Evolutionary conservation across 108 stramenopile species (phyloP).

Genomic region (Skeletonema marinoi): DNA sequence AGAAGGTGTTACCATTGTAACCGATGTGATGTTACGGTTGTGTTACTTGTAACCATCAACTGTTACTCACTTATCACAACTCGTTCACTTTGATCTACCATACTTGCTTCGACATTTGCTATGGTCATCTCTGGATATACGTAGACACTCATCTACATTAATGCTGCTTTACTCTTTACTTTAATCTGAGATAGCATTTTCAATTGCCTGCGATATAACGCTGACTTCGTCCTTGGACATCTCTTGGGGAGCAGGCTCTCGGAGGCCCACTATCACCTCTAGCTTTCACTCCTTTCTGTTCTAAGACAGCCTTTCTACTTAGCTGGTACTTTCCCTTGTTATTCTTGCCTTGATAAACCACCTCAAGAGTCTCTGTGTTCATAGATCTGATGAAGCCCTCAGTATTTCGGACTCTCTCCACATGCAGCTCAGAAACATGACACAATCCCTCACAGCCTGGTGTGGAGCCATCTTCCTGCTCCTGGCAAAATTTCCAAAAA

Average conservation of each 20-base stretch:
- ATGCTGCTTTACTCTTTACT: not conserved
- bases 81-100: too few relatives aligned
- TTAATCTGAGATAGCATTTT: constrained; percentile 49
- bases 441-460: constrained; percentile 83
- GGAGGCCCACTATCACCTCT: constrained; percentile 24
- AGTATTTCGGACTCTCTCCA: constrained; percentile 77
- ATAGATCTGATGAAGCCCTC: constrained; percentile 75
- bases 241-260: constrained; percentile 4
- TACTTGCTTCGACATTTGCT: too few relatives aligned
- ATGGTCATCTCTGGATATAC: too few relatives aligned
- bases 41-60: too few relatives aligned
- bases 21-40: too few relatives aligned
- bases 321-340: constrained; percentile 72
- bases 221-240: constrained; percentile 77
- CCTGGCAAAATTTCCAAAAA: constrained; percentile 85
- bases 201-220: constrained; percentile 78
- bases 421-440: constrained; percentile 84
- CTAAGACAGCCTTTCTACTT: constrained; percentile 72
- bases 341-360: constrained; percentile 71
- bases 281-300: constrained; percentile 26
- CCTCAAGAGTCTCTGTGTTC: constrained; percentile 75
- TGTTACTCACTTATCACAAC: too few relatives aligned
- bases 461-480: constrained; percentile 76
- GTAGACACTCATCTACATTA: not conserved
- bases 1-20: too few relatives aligned